phyloP scores from a whole-genome alignment of 805 yeast genomes.

The Candida khao-thaluensis region DNA sequence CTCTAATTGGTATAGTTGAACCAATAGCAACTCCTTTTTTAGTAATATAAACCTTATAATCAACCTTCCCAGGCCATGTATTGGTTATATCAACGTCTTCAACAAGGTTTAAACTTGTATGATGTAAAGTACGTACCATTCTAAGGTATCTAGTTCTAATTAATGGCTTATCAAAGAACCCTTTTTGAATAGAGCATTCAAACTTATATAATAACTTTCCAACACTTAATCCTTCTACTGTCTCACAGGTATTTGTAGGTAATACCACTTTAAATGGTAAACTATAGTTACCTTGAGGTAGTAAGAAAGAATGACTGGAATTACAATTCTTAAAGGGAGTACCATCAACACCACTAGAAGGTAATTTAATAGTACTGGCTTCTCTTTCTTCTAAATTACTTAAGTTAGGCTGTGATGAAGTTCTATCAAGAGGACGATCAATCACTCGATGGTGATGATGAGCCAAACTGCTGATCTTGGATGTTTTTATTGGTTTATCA shows the following conservation, averaged over 20 bases:
- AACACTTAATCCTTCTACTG: conserved; percentile 48
- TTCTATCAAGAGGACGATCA: conserved; percentile 20
- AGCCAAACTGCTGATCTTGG: conserved; percentile 14
- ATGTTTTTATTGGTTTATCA: conserved; percentile 27
- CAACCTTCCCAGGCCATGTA: conserved; percentile 54
- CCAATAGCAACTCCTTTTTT: conserved; percentile 50
- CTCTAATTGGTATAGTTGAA: conserved; percentile 38
- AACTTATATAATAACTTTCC: conserved; percentile 45
- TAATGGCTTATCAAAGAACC: conserved; percentile 39
- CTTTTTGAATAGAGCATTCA: conserved; percentile 41
- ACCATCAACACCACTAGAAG: conserved; percentile 41
- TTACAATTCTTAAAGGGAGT: conserved; percentile 40
- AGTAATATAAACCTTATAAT: conserved; percentile 46
- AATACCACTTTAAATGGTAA: conserved; percentile 46
- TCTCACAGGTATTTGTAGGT: conserved; percentile 49
- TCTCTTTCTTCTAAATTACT: conserved; percentile 2
- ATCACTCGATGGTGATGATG: neutral
- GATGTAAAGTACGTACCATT: conserved; percentile 44
- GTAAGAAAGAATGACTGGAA: conserved; percentile 33
- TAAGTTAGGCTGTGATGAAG: conserved; percentile 30
- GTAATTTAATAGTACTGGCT: conserved; percentile 21
- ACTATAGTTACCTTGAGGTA: conserved; percentile 53
- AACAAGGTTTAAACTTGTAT: conserved; percentile 34
- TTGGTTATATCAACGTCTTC: conserved; percentile 49
- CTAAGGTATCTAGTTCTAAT: conserved; percentile 40